phyloP scores from a whole-genome alignment of 2,329 filamentous ascomycete species.

The Aureobasidium pullulans region DNA sequence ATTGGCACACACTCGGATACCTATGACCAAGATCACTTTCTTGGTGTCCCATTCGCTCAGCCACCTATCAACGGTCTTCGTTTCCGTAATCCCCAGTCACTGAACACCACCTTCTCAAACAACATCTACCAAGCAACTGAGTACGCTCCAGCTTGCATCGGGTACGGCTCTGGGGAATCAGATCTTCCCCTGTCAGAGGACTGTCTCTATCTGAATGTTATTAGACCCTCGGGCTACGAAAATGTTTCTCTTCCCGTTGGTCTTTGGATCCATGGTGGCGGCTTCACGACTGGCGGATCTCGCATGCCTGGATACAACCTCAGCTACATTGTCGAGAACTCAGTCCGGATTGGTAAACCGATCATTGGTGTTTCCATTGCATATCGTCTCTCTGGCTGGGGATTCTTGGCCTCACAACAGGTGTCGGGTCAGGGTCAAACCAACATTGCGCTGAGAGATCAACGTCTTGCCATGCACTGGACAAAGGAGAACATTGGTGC shows the following conservation, averaged over 20 bases:
- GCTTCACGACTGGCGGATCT: conserved; percentile 18
- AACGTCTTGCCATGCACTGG: conserved; percentile 16
- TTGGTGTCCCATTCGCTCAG: conserved; percentile 51
- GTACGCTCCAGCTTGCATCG: conserved; percentile 42
- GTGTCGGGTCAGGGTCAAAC: conserved; percentile 20
- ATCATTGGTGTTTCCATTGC: conserved; percentile 26
- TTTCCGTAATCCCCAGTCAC: conserved; percentile 43
- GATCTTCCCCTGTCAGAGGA: conserved; percentile 21
- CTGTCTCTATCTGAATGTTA: conserved; percentile 20
- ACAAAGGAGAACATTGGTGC: conserved; percentile 21
- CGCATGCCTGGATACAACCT: conserved; percentile 23
- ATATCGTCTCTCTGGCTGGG: conserved; percentile 21
- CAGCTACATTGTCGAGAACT: conserved; percentile 23
- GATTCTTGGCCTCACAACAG: conserved; percentile 18
- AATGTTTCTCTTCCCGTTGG: conserved; percentile 16
- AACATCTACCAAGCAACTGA: conserved; percentile 33
- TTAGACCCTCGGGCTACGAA: conserved; percentile 14
- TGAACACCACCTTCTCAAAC: conserved; percentile 41
- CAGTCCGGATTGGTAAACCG: conserved; percentile 20
- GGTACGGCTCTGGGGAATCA: conserved; percentile 33
- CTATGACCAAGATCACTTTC: conserved; percentile 45
- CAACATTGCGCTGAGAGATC: conserved; percentile 17
- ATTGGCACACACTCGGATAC: conserved; percentile 32
- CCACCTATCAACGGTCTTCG: conserved; percentile 47
- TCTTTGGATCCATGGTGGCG: conserved; percentile 22